phyloP scores from a whole-genome alignment of 148 eudicot genomes.

The Bassia scoparia region DNA sequence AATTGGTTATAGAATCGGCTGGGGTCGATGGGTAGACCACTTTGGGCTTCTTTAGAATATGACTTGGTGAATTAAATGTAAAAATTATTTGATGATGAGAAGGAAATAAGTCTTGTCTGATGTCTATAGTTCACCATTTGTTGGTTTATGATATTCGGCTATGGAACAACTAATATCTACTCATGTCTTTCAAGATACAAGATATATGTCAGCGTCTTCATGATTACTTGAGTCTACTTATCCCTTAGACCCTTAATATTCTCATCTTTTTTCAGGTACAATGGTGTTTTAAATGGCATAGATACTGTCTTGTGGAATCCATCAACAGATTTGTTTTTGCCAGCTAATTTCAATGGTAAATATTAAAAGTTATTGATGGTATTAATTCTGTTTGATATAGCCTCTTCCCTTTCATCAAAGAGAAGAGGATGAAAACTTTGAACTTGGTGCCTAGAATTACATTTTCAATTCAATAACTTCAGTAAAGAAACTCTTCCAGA shows the following conservation, averaged over 20 bases:
- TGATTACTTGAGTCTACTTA: not conserved
- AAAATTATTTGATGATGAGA: too few relatives aligned
- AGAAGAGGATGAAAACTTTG: too few relatives aligned
- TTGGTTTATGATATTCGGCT: not conserved
- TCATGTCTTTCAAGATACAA: not conserved
- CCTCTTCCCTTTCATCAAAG: too few relatives aligned
- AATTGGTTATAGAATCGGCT: too few relatives aligned
- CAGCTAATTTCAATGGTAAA: conserved; percentile 68
- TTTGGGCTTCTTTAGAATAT: too few relatives aligned
- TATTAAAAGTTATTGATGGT: not conserved
- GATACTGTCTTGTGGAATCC: conserved; percentile 81
- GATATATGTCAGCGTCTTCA: not conserved
- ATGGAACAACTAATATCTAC: not conserved
- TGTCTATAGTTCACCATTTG: too few relatives aligned
- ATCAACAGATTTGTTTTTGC: conserved; percentile 58
- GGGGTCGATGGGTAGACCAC: too few relatives aligned
- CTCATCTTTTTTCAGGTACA: conserved; percentile 43
- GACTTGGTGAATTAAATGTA: too few relatives aligned
- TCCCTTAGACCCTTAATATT: conserved; percentile 2
- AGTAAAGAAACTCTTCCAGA: not conserved
- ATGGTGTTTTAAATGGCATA: conserved; percentile 76
- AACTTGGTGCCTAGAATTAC: not conserved
- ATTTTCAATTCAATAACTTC: not conserved
- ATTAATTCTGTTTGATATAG: not conserved
- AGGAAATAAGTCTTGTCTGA: too few relatives aligned